Evolutionary conservation across 2,329 filamentous ascomycete species (phyloP), one percentile per base, ranked within the genome.

Genomic region (Coniochaeta sp.): DNA sequence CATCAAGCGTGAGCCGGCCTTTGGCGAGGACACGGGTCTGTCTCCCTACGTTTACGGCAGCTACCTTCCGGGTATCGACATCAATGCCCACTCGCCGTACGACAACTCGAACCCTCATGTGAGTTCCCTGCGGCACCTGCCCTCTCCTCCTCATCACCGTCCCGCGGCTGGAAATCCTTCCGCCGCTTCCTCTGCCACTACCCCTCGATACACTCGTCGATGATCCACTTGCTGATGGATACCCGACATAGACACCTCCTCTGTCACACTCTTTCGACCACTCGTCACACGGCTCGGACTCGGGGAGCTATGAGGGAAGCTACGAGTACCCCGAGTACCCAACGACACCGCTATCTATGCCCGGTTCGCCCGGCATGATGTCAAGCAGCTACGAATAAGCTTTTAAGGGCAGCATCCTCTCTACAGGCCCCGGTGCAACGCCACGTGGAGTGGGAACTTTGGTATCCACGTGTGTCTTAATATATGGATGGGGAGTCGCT

Each of bases 191-290:
- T 57, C 54, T 55, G 8, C 52, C 54, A 34, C 54, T 60, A 36
- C 43, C 47, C 57, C 60, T 58, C 62, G 60, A 62, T 55, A 64
- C 62, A 62, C 62, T 54, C 54, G 26, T 58, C 60, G 59, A 61
- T 40, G 52, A 17, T 38, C 71, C 70, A 72, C 72, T 75, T 77
- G 78, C 81, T 82, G 79, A 82, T 77, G 72, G 72, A 72, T 74
- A 67, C 31, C 50, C 62, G 47, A 72, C 66, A 68, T 77, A 92
- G 89, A 91, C 89, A 73, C 89, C 89, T 76, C 87, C 89, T 70
- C 83, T 91, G 67, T 89, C 87, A 68, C 87, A 89, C 71, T 88
- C 86, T 31, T 89, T 86, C 72, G 87, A 89, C 68, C 83, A 86
- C 71, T 90, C 87, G 58, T 77, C 82, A 62, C 80, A 78, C 68